A percentile compares a stretch with the other conserved stretches of the same genome.
Evolutionary conservation across 2,329 filamentous ascomycete genomes (phyloP).

Genomic region (Exophiala lecanii-corni): DNA sequence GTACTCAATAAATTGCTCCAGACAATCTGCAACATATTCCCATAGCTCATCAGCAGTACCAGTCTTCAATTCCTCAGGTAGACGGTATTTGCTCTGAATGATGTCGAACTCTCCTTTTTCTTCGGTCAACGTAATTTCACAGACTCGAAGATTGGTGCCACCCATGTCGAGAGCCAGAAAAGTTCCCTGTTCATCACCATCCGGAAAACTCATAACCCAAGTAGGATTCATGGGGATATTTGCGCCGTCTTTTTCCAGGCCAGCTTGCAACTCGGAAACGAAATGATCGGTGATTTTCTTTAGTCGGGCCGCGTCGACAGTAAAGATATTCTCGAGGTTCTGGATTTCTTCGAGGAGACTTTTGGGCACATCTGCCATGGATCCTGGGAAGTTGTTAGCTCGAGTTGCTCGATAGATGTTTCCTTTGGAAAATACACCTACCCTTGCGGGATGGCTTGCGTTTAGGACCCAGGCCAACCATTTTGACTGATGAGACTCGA

Average conservation of each 20-base stretch:
- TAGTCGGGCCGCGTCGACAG: slow-evolving; percentile 69
- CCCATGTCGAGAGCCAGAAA: slow-evolving; percentile 93
- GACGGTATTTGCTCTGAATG: slow-evolving; percentile 91
- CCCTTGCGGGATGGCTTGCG: slow-evolving; percentile 67
- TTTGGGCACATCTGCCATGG: slow-evolving; percentile 85
- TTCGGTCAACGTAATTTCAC: slow-evolving; percentile 83
- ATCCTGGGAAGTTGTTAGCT: slow-evolving; percentile 53
- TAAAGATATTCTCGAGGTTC: slow-evolving; percentile 77
- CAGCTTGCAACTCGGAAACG: slow-evolving; percentile 78
- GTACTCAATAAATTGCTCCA: slow-evolving; percentile 83
- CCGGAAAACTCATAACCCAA: slow-evolving; percentile 88
- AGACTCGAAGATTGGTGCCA: slow-evolving; percentile 91
- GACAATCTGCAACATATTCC: slow-evolving; percentile 90
- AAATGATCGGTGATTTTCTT: slow-evolving; percentile 92
- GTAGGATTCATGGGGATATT: slow-evolving; percentile 99
- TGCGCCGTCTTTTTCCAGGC: slow-evolving; percentile 79
- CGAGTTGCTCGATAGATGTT: background rate
- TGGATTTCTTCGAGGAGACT: slow-evolving; percentile 77
- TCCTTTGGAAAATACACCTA: slow-evolving; percentile 43
- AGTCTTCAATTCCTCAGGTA: slow-evolving; percentile 88
- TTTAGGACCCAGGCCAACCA: slow-evolving; percentile 62
- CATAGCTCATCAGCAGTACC: slow-evolving; percentile 80
- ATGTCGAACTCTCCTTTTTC: slow-evolving; percentile 89
- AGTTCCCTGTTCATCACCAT: slow-evolving; percentile 79
- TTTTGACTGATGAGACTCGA: slow-evolving; percentile 36